Evolutionary conservation across 306 rosid species (phyloP), one percentile per base, ranked within the genome.

Genomic region (Prunus mongolica): DNA sequence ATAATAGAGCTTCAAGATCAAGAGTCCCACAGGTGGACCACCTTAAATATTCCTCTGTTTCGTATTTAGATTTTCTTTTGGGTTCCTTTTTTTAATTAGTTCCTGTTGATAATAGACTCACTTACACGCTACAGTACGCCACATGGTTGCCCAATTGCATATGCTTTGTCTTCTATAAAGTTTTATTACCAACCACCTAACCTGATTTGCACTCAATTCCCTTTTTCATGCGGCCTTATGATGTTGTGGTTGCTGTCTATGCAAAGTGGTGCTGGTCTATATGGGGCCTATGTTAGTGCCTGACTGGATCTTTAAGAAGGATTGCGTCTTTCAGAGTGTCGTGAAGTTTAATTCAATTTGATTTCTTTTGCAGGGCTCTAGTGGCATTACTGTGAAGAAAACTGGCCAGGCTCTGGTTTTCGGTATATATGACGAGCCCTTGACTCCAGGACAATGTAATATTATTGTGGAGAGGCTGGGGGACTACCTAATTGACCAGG

Each of bases 381-480:
- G 88, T 9, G 92, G 92, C 30, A 30, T 88, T 71, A 84, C 88
- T 19, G 82, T 84, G 65, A 88, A 88, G 82, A 88, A 88, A 79
- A 88, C 92, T 7, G 15, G 64, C 49, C 75, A 69, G 71, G 85
- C 88, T 45, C 41, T 86, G 82, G 15, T 86, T 18, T 49, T 88
- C 19, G 92, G 92, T 8, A 79, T 84, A 60, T 86, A 84, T 16
- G 84, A 84, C 1, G 85, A 84, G 68, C 90, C 92, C 4, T 3
- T 86, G 78, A 72, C 88, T 28, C 85, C 88, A 8, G 89, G 85
- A 61, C 88, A 80, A 64, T 82, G 90, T 63, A 86, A 88, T 84
- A 76, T 88, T 68, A 25, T 88, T 27, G 88, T 86, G 70, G 89
- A 88, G 80, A 85, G 82, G 83, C 54, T 88, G 92, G 92, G 89